Evolutionary conservation across 441 rosid species (phyloP).

Genomic region (Gossypium trilobum): DNA sequence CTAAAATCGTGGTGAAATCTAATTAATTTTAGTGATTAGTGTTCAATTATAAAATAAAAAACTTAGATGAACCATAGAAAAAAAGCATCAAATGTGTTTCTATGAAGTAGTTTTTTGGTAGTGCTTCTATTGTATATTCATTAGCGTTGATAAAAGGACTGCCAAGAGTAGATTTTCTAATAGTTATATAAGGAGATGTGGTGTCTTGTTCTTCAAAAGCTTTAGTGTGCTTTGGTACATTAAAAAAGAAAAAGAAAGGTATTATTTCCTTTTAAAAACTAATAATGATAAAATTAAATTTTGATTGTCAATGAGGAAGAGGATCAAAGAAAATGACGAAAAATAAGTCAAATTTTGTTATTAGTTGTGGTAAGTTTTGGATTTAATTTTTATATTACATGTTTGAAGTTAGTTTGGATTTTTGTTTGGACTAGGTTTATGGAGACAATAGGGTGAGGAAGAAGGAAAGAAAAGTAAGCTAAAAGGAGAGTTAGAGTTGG

Average conservation of each 20-base stretch:
- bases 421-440: no score
- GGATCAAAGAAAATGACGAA: background rate
- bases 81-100: background rate
- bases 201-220: background rate
- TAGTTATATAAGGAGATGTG: background rate
- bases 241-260: no score
- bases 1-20: background rate
- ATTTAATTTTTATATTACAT: no score
- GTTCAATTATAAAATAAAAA: background rate
- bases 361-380: no score
- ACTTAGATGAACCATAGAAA: background rate
- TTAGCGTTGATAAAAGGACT: background rate
- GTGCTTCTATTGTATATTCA: slow-evolving; percentile 2
- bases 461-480: no score
- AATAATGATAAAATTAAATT: background rate
- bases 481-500: no score
- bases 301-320: background rate
- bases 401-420: no score
- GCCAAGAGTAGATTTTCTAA: background rate
- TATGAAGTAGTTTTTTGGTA: background rate
- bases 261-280: no score
- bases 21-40: no score
- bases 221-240: background rate
- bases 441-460: no score
- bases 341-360: background rate